Evolutionary conservation across 2,329 filamentous ascomycete species (phyloP).

Genomic region (Cordyceps cicadae): DNA sequence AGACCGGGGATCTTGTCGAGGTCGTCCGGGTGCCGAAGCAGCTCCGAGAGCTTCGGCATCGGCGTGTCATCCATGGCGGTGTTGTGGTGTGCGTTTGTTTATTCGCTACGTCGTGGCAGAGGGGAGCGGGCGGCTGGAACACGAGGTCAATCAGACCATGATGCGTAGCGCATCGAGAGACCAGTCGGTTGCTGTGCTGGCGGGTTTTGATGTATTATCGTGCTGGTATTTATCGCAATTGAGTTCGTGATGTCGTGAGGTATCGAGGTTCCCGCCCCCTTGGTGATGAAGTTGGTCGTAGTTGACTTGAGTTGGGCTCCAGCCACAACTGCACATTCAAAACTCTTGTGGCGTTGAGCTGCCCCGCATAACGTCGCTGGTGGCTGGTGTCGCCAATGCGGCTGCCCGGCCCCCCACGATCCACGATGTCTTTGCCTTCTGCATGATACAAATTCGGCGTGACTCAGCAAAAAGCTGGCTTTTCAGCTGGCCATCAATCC

Average conservation of each 20-base stretch:
- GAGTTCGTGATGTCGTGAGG: neutral
- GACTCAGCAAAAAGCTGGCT: neutral
- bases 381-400: neutral
- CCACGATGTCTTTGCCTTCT: no score
- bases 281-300: neutral
- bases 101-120: neutral
- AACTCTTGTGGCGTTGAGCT: neutral
- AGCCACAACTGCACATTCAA: neutral
- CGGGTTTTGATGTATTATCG: no score
- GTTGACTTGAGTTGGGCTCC: neutral
- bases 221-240: neutral
- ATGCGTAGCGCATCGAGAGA: constrained; percentile 8
- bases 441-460: neutral
- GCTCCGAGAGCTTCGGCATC: constrained; percentile 76
- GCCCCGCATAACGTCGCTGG: neutral
- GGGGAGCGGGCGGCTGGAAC: neutral
- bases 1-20: constrained; percentile 89
- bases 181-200: neutral
- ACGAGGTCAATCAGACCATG: constrained; percentile 22
- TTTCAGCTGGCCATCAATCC: neutral
- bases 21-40: constrained; percentile 91
- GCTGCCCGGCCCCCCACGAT: no score
- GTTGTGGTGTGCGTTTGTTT: neutral
- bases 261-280: neutral
- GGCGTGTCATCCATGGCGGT: constrained; percentile 46